Base-by-base conservation (phyloP, 352 stramenopile genomes). In the Aphanomyces euteiches region DNA sequence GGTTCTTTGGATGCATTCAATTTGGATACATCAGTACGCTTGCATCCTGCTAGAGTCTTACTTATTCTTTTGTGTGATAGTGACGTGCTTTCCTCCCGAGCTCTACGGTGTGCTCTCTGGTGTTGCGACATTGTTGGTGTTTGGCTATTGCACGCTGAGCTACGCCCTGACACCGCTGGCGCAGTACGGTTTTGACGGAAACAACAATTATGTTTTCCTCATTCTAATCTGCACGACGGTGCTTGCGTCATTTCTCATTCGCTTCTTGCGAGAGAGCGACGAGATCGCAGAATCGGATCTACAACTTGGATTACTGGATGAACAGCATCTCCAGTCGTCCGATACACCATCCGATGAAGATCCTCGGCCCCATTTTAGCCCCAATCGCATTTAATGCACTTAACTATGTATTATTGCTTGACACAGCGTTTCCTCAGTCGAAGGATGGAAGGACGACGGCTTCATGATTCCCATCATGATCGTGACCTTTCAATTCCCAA, bases 1-100 rank as follows among this genome's bases (percentile, higher is more conserved):
- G 43, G 15, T 39, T 48, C 15, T 21, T 69, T 19, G 43, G 43
- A 19, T n/a, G 43, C 7, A 69, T 69, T 6, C 63, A 69, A 41
- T 69, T 60, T 40, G 41, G n/a, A 7, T 69, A 69, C 63, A 69
- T 69, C 63, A 69, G 63, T 69, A 60, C 63, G 28, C 47, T 3
- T 37, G 8, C 5, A 28, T 56, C 10, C 2, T 69, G 5, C 12
- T 7, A 53, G 3, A 34, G 10, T 36, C 7, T 28, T 69, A 21
- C 56, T 28, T n/a, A 8, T 40, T 21, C 17, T 65, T 6, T n/a
- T n/a, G 8, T 56, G 60, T 56, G 36, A 37, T 69, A 69, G 63
- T 69, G 63, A 12, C 7, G 5, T 69, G 63, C 36, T 69, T 69
- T 60, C 63, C 63, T 7, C 54, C n/a, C 10, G 47, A 69, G 34